These are phyloP conservation scores for Sapria himalayana DNA, from an alignment of 345 rosid species.

Conservation along the genomic window DNA sequence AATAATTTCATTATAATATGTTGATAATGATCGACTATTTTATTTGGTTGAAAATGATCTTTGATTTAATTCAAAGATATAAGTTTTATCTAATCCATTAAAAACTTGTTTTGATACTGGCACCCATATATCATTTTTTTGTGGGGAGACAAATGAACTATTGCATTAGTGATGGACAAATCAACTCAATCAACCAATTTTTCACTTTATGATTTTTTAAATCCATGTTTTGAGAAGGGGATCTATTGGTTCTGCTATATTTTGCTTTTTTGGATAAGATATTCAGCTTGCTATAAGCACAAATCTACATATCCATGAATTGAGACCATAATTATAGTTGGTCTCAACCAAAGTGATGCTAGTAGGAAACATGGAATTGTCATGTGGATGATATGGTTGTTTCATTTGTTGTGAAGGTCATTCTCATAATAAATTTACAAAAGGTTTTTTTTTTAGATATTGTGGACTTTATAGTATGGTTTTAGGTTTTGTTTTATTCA, in stretches of 20 bases:
- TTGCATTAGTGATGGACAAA: slow-evolving; percentile 2
- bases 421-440: too few species aligned
- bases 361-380: neutral
- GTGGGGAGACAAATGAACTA: neutral
- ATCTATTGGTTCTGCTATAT: slow-evolving; percentile 3
- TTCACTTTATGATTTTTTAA: slow-evolving; percentile 4
- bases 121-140: slow-evolving; percentile 2
- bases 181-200: slow-evolving; percentile 2
- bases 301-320: slow-evolving; percentile 3
- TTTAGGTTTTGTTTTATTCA: too few species aligned
- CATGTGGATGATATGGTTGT: too few species aligned
- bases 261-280: neutral
- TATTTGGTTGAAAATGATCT: neutral
- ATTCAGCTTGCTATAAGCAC: slow-evolving; percentile 2
- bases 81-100: slow-evolving; percentile 3
- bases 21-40: too few species aligned
- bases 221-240: neutral
- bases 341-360: neutral
- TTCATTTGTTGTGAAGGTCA: too few species aligned
- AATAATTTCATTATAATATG: slow-evolving; percentile 1
- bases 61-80: slow-evolving; percentile 4
- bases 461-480: too few species aligned
- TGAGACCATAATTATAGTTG: neutral
- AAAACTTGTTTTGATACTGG: neutral
- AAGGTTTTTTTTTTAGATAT: too few species aligned